Evolutionary conservation across 225 moss, liverwort and hornwort genomes (phyloP).

Genomic region (Sphagnum contortum): DNA sequence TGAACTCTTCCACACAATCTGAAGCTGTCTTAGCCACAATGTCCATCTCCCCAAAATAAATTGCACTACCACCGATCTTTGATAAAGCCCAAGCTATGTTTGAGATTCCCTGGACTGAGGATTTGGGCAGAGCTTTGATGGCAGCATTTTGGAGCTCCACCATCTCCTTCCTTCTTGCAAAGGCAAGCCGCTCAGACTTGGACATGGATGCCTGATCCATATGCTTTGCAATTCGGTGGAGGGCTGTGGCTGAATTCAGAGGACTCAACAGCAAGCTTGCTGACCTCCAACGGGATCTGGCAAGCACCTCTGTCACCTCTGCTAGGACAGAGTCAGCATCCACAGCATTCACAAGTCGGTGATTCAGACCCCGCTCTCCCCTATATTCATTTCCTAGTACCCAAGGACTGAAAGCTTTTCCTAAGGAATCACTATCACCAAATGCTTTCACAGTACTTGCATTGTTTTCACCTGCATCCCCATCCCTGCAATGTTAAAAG

Average conservation of each 20-base stretch:
- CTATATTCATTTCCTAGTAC: constrained; percentile 15
- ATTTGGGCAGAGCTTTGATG: constrained; percentile 41
- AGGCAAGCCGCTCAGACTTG: constrained; percentile 56
- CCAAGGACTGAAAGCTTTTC: background rate
- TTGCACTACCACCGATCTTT: constrained; percentile 66
- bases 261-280: constrained; percentile 44
- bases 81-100: constrained; percentile 88
- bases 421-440: no score
- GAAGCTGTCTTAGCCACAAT: constrained; percentile 41
- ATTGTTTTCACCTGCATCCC: no score
- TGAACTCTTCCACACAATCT: constrained; percentile 35
- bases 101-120: constrained; percentile 70
- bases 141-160: constrained; percentile 39
- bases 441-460: no score
- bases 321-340: constrained; percentile 45
- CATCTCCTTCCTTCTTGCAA: constrained; percentile 64
- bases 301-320: constrained; percentile 40
- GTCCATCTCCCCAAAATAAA: constrained; percentile 70
- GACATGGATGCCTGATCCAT: constrained; percentile 63
- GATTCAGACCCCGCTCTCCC: constrained; percentile 50
- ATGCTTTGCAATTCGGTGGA: constrained; percentile 81
- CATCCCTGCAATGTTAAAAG: no score
- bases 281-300: constrained; percentile 33
- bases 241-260: constrained; percentile 71
- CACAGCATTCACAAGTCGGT: constrained; percentile 51